phyloP scores from a whole-genome alignment of 352 stramenopile genomes.

The Aphanomyces invadans region DNA sequence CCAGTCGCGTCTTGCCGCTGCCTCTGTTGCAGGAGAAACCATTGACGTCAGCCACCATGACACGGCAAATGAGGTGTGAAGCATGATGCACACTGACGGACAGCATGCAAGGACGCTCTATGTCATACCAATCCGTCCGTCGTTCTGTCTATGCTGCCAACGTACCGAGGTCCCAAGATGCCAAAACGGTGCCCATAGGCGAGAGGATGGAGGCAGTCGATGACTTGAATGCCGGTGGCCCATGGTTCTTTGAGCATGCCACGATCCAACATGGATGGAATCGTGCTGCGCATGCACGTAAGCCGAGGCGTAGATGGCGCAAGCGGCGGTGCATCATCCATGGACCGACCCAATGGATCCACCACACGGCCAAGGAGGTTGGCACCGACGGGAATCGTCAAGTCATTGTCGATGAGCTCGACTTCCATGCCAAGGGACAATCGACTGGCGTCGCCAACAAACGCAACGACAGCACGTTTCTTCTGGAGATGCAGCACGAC shows the following conservation, averaged over 20 bases:
- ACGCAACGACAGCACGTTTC: constrained; percentile 48
- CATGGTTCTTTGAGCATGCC: constrained; percentile 43
- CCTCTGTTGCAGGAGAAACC: background rate
- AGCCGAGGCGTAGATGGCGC: constrained; percentile 43
- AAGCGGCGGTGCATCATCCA: constrained; percentile 35
- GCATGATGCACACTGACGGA: no score
- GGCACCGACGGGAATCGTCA: constrained; percentile 43
- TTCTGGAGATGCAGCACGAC: constrained; percentile 55
- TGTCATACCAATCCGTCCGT: no score
- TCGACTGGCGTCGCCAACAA: constrained; percentile 35
- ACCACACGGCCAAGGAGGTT: constrained; percentile 43
- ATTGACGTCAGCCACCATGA: no score
- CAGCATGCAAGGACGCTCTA: no score
- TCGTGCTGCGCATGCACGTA: constrained; percentile 31
- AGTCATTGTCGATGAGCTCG: constrained; percentile 40
- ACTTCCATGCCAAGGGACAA: constrained; percentile 56
- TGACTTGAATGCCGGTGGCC: constrained; percentile 51
- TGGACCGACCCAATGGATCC: constrained; percentile 39
- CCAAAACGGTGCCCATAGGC: constrained; percentile 61
- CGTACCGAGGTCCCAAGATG: constrained; percentile 55
- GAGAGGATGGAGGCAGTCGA: constrained; percentile 73
- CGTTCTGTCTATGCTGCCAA: no score
- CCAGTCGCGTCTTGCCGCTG: constrained; percentile 62
- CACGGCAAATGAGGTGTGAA: no score
- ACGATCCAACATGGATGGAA: constrained; percentile 57